Evolutionary conservation across 176 grass and related monocot genomes (phyloP).

Genomic region (Paspalum vaginatum): DNA sequence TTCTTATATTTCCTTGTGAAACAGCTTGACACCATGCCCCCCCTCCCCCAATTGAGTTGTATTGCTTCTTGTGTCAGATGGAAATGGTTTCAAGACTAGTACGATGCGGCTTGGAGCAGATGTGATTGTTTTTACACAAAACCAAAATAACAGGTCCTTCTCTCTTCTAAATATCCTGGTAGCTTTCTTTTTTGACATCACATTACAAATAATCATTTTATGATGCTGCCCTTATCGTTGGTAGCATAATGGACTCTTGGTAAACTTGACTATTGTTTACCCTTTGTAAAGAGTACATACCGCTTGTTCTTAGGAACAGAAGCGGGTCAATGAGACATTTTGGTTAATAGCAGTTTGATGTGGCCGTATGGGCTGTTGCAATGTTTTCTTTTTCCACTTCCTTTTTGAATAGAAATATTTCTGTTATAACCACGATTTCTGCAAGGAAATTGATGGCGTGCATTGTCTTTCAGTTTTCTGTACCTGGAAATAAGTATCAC

Average conservation of each 20-base stretch:
- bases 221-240: slow-evolving; percentile 25
- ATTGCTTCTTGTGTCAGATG: slow-evolving; percentile 67
- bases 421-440: not conserved
- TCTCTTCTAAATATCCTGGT: slow-evolving; percentile 1
- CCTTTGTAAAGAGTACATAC: not conserved
- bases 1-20: slow-evolving; percentile 44
- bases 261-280: slow-evolving; percentile 15
- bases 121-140: slow-evolving; percentile 88
- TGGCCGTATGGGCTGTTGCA: not conserved
- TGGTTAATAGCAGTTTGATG: not conserved
- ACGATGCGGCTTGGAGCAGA: slow-evolving; percentile 98
- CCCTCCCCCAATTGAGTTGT: slow-evolving; percentile 35
- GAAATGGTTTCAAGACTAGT: slow-evolving; percentile 99
- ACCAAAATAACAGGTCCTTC: slow-evolving; percentile 64
- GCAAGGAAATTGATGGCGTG: slow-evolving; percentile 16
- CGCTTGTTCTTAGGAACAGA: not conserved
- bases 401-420: slow-evolving; percentile 14
- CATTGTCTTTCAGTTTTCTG: not conserved
- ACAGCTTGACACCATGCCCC: slow-evolving; percentile 16
- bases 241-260: slow-evolving; percentile 4
- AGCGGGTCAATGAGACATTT: not conserved
- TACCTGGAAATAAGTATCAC: not conserved
- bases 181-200: slow-evolving; percentile 27
- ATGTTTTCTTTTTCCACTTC: not conserved
- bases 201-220: slow-evolving; percentile 28